Evolutionary conservation across 2,329 filamentous ascomycete genomes (phyloP).

Genomic region (Trichoderma koningiopsis): DNA sequence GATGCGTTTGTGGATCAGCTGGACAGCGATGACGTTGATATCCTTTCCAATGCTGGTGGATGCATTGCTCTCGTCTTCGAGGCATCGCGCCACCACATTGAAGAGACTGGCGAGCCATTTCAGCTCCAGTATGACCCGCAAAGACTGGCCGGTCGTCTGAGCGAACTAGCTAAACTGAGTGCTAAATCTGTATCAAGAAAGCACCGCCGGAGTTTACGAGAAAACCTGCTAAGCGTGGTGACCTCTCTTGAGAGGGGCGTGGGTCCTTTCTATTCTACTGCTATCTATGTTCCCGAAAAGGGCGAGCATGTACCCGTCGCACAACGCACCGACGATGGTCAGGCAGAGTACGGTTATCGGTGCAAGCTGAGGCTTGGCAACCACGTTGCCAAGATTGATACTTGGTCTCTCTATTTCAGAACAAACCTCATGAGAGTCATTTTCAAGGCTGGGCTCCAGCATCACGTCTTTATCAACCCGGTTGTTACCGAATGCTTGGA

Average conservation of each 20-base stretch:
- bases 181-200: conserved; percentile 55
- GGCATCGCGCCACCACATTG: conserved; percentile 56
- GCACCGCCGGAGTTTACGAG: conserved; percentile 51
- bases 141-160: conserved; percentile 50
- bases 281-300: conserved; percentile 43
- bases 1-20: conserved; percentile 86
- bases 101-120: conserved; percentile 52
- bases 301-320: conserved; percentile 48
- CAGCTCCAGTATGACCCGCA: conserved; percentile 55
- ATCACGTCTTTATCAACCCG: conserved; percentile 44
- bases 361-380: conserved; percentile 53
- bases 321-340: conserved; percentile 46
- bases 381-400: conserved; percentile 49
- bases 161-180: conserved; percentile 49
- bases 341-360: conserved; percentile 55
- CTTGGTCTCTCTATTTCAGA: conserved; percentile 54
- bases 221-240: conserved; percentile 53
- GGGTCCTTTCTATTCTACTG: conserved; percentile 57
- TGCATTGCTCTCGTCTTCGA: conserved; percentile 85
- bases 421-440: conserved; percentile 52
- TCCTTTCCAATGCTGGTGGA: conserved; percentile 76
- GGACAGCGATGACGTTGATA: conserved; percentile 68
- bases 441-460: conserved; percentile 49
- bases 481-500: conserved; percentile 44
- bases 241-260: conserved; percentile 58